Conservation (phyloP, 2,329 filamentous ascomycete species). For the Aspergillus calidoustus region DNA sequence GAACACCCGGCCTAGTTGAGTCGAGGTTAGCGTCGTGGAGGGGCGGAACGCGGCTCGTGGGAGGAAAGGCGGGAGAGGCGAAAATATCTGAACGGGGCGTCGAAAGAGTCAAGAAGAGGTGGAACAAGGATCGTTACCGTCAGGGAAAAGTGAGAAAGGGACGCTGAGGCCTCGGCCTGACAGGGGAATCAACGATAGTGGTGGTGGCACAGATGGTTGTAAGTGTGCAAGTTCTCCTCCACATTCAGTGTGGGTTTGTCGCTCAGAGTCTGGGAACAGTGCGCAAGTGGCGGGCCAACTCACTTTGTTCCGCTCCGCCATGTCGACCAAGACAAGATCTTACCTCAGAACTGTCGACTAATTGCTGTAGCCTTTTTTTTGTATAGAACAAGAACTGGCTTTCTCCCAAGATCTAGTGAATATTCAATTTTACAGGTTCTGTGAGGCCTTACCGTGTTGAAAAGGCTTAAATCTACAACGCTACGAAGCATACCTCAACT, state of each 20-base stretch:
- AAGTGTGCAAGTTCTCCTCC: conserved; percentile 31
- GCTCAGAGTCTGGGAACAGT: neutral
- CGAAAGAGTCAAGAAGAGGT: neutral
- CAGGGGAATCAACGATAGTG: conserved; percentile 14
- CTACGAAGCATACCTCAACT: neutral
- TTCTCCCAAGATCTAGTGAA: too few species aligned
- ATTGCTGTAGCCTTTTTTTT: too few species aligned
- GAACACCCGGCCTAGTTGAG: conserved; percentile 11
- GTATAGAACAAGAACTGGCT: too few species aligned
- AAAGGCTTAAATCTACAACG: neutral
- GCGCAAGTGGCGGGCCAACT: conserved; percentile 14
- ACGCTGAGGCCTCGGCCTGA: conserved; percentile 9
- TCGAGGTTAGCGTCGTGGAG: conserved; percentile 13
- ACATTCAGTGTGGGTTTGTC: conserved; percentile 35
- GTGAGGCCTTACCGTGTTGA: neutral
- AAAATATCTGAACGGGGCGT: neutral
- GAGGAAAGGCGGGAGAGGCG: conserved; percentile 4
- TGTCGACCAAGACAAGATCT: neutral
- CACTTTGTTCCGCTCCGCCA: conserved; percentile 3
- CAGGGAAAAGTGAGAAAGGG: neutral
- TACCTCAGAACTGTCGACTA: too few species aligned
- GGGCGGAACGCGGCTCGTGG: conserved; percentile 13
- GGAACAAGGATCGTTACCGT: neutral
- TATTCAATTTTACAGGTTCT: neutral
- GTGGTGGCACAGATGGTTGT: conserved; percentile 11